Evolutionary conservation across 768 basidiomycete genomes (phyloP), one percentile per base, ranked within the genome.

Genomic region (Leucocoprinus leucothites): DNA sequence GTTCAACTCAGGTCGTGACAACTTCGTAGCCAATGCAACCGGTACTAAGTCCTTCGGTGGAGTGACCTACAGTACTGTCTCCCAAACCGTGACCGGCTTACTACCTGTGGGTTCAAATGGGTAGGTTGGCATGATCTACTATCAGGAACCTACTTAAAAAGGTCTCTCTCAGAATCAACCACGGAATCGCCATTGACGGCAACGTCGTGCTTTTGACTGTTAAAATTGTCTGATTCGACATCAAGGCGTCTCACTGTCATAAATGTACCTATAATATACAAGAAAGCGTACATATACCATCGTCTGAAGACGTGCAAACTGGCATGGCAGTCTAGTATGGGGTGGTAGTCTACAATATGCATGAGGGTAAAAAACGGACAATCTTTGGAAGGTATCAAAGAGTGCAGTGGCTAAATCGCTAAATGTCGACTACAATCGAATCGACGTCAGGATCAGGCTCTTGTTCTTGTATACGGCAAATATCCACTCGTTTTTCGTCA

Each of bases 151-250:
- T 41, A 51, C 16, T 43, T 16, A 25, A 38, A 16, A 8, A 16
- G 4, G n/a, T n/a, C n/a, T 13, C 13, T 44, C 11, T 35, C 38
- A 74, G 71, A 25, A 62, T 75, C 14, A 74, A 73, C 53, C 72
- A 75, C 84, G 84, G 72, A 25, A 87, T 86, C 50, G 76, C 85
- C 2, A 76, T 76, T 34, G 84, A 86, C 61, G 84, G 85, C 42
- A 71, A 78, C 31, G 77, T 81, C 14, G 75, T 75, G 1, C 61
- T 86, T 19, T 67, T 87, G 51, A 85, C 81, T 1, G 78, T 53
- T 19, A 54, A 36, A 25, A 34, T 47, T 41, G 43, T 72, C 26
- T 49, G 22, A 47, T 56, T 48, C 28, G 5, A 40, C 34, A 40
- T 50, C 7, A 26, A 38, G 22, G 16, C 19, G n/a, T 25, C 34